These are phyloP conservation scores for Citrus sp. DNA, from an alignment of 345 rosid species.

Conservation along the genomic window DNA sequence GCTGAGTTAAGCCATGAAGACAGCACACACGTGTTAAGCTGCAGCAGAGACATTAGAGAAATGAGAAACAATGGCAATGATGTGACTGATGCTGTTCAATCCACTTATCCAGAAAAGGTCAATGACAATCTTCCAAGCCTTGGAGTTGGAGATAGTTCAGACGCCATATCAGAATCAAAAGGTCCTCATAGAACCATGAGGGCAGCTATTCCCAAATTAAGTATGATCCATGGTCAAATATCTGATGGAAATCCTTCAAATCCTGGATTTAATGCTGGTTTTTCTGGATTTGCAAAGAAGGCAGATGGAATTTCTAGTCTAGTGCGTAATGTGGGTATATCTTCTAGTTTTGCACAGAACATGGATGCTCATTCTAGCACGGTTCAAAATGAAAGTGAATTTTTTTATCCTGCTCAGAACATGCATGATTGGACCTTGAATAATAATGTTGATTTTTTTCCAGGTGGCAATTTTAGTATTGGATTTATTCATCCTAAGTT, in stretches of 20 bases:
- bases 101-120: conserved; percentile 10
- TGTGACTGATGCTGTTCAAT: conserved; percentile 3
- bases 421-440: background rate
- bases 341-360: conserved; percentile 1
- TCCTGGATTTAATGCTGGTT: background rate
- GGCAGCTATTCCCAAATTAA: conserved; percentile 8
- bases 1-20: background rate
- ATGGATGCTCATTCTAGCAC: conserved; percentile 2
- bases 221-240: conserved; percentile 10
- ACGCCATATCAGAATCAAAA: conserved; percentile 2
- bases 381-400: background rate
- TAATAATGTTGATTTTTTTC: background rate
- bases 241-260: background rate
- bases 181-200: conserved; percentile 6
- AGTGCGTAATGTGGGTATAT: background rate
- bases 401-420: background rate
- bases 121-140: conserved; percentile 27
- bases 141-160: conserved; percentile 15
- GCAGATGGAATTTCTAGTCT: conserved; percentile 3
- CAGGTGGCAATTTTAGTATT: background rate
- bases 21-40: background rate
- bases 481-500: background rate
- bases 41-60: conserved; percentile 5
- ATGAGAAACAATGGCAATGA: conserved; percentile 2
- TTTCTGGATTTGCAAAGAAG: conserved; percentile 13